Evolutionary conservation across 2,329 filamentous ascomycete genomes (phyloP).

Genomic region (Trichophyton rubrum): DNA sequence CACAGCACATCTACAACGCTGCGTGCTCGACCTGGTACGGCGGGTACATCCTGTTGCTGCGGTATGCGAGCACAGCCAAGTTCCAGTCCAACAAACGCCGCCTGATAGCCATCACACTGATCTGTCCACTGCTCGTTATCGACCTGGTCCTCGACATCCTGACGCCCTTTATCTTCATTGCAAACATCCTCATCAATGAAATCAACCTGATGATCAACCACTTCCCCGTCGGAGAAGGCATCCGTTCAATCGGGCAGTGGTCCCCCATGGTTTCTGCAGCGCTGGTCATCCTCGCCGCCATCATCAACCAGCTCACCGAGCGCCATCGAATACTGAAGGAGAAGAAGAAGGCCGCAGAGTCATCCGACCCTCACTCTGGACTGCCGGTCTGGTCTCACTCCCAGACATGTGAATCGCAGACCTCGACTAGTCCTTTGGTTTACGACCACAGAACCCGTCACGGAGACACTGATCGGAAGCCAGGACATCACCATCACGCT

Average conservation of each 20-base stretch:
- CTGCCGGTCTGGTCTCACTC: neutral
- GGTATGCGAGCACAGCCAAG: constrained; percentile 12
- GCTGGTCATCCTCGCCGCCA: constrained; percentile 18
- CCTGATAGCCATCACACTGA: constrained; percentile 9
- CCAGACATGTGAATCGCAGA: neutral
- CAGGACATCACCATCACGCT: neutral
- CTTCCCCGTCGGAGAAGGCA: constrained; percentile 16
- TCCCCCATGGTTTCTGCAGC: constrained; percentile 15
- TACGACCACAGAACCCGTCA: neutral
- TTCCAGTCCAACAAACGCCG: constrained; percentile 4
- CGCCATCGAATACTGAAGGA: constrained; percentile 10
- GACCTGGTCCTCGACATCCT: constrained; percentile 17
- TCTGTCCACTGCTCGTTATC: constrained; percentile 16
- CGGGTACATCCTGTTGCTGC: constrained; percentile 17
- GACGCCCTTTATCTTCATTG: constrained; percentile 16
- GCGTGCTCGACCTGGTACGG: constrained; percentile 17
- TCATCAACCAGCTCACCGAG: constrained; percentile 14
- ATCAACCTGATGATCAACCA: constrained; percentile 14
- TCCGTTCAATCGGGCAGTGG: constrained; percentile 19
- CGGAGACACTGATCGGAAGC: neutral
- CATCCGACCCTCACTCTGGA: neutral
- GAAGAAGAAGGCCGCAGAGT: constrained; percentile 5
- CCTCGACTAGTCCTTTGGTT: neutral
- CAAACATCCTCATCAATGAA: constrained; percentile 19
- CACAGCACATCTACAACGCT: constrained; percentile 17